A percentile compares a stretch with the other conserved stretches of the same genome.
Evolutionary conservation across 1,284 basidiomycete genomes (phyloP).

Genomic region (Coniferiporia sulphurascens): DNA sequence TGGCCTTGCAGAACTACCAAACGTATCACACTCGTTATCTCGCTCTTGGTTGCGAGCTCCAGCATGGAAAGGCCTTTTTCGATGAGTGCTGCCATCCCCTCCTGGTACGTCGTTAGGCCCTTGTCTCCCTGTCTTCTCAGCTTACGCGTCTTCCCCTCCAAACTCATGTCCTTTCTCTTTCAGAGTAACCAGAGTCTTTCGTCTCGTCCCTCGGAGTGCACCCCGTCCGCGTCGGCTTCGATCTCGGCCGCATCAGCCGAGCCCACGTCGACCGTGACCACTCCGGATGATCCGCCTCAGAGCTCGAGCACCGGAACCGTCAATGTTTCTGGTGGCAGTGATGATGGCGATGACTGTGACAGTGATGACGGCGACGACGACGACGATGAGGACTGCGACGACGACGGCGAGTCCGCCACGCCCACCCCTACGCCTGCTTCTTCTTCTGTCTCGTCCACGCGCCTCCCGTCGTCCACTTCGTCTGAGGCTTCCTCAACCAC

Average conservation of each 20-base stretch:
- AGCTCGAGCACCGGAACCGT: too few species aligned
- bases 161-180: background rate
- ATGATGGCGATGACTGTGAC: slow-evolving; percentile 25
- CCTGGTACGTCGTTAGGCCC: slow-evolving; percentile 1
- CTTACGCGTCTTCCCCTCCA: background rate
- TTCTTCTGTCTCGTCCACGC: slow-evolving; percentile 15
- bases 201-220: slow-evolving; percentile 16
- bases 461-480: slow-evolving; percentile 6
- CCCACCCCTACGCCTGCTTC: slow-evolving; percentile 17
- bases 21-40: slow-evolving; percentile 64
- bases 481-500: slow-evolving; percentile 21
- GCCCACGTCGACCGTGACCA: slow-evolving; percentile 25
- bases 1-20: slow-evolving; percentile 47
- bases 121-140: background rate
- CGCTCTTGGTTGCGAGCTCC: slow-evolving; percentile 47
- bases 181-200: slow-evolving; percentile 13
- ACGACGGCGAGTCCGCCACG: slow-evolving; percentile 22
- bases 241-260: slow-evolving; percentile 25
- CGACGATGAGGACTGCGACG: slow-evolving; percentile 28
- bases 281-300: slow-evolving; percentile 13
- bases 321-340: too few species aligned
- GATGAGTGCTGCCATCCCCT: slow-evolving; percentile 53
- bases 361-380: slow-evolving; percentile 26
- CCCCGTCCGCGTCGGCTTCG: slow-evolving; percentile 22
- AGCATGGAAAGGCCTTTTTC: slow-evolving; percentile 69